These are phyloP conservation scores for Diaporthe vexans DNA, from an alignment of 2,329 filamentous ascomycete species.

Conservation along the genomic window DNA sequence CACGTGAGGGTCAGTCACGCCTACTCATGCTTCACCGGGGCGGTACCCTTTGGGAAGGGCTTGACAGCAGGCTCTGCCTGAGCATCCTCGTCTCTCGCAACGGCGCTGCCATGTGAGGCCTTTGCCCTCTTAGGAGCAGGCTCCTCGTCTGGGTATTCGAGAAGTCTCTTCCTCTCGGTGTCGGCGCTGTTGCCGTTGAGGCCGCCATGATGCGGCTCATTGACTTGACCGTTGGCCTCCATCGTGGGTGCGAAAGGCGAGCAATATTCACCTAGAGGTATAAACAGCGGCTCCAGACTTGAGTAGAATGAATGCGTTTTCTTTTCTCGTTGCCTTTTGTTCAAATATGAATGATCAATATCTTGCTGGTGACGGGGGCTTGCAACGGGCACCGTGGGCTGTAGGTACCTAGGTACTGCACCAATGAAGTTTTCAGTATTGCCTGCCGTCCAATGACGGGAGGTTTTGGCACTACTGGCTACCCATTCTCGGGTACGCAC, in stretches of 20 bases:
- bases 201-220: slow-evolving; percentile 40
- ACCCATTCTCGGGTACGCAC: not conserved
- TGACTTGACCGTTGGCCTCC: slow-evolving; percentile 17
- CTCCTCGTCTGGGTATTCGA: slow-evolving; percentile 47
- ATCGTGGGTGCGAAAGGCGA: slow-evolving; percentile 23
- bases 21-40: slow-evolving; percentile 81
- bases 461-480: not conserved
- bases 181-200: slow-evolving; percentile 42
- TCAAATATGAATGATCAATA: too few species aligned
- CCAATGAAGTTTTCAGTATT: slow-evolving; percentile 27
- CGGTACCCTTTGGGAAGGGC: slow-evolving; percentile 49
- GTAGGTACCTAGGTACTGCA: not conserved
- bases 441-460: slow-evolving; percentile 20
- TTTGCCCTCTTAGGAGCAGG: slow-evolving; percentile 64
- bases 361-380: not conserved
- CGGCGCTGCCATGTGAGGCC: slow-evolving; percentile 42
- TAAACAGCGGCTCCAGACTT: not conserved
- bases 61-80: slow-evolving; percentile 3
- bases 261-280: not conserved
- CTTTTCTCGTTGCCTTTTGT: too few species aligned
- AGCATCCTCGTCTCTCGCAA: slow-evolving; percentile 64
- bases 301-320: not conserved
- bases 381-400: not conserved
- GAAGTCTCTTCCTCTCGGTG: slow-evolving; percentile 39
- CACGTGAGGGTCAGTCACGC: slow-evolving; percentile 47